phyloP scores from a whole-genome alignment of 2,329 filamentous ascomycete genomes.

The Cladorrhinum sp. region DNA sequence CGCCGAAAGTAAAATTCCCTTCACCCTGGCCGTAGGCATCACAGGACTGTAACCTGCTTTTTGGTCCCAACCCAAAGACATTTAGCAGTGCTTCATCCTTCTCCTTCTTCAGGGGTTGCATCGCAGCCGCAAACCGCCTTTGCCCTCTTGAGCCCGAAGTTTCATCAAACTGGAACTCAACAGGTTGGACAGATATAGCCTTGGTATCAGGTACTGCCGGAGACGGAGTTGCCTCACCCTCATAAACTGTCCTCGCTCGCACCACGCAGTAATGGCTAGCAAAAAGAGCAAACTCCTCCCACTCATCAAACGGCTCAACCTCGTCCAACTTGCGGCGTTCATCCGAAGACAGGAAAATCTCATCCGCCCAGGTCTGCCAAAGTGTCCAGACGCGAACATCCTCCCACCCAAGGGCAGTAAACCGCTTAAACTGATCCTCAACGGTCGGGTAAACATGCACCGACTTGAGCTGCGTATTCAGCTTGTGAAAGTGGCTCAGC shows the following conservation, averaged over 20 bases:
- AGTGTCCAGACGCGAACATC: conserved; percentile 62
- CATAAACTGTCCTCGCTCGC: conserved; percentile 50
- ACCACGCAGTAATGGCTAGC: conserved; percentile 81
- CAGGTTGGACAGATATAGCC: conserved; percentile 1
- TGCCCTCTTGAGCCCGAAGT: conserved; percentile 42
- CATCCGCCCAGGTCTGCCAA: conserved; percentile 78
- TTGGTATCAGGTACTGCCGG: neutral
- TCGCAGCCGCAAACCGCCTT: conserved; percentile 59
- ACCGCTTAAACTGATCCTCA: conserved; percentile 65
- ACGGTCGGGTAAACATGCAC: conserved; percentile 67
- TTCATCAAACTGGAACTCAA: conserved; percentile 33
- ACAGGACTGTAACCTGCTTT: conserved; percentile 45
- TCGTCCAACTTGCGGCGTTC: conserved; percentile 63
- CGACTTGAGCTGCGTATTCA: conserved; percentile 74
- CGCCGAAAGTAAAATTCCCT: conserved; percentile 19
- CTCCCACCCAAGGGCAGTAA: conserved; percentile 65
- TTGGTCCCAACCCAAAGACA: conserved; percentile 44
- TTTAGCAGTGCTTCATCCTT: conserved; percentile 45
- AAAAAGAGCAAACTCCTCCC: conserved; percentile 90
- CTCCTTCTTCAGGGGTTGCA: conserved; percentile 37
- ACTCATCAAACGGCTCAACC: conserved; percentile 87
- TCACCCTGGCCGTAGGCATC: conserved; percentile 44
- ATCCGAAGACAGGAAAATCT: conserved; percentile 58
- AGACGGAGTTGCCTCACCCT: neutral
- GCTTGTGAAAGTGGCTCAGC: conserved; percentile 77